Base-by-base conservation (phyloP, 208 protist genomes). In the Acanthamoeba royreba region DNA sequence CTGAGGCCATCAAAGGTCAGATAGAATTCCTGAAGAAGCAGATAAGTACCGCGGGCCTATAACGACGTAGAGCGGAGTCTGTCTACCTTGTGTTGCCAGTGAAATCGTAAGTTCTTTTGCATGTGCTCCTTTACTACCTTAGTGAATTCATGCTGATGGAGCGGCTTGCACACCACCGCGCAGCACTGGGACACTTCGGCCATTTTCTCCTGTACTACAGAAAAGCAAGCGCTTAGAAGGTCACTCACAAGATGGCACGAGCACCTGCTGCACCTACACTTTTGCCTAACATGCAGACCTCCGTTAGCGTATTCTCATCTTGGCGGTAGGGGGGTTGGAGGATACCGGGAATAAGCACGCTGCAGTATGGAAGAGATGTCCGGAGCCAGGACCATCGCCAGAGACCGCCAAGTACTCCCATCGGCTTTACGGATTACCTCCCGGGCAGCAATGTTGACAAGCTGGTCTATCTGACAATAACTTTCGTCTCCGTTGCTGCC, bases 161-260 rank as follows among this genome's bases (percentile, higher is more conserved):
- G 72, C 19, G 72, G 72, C 43, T 83, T 83, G 42, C 72, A 83
- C 35, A 83, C 72, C 43, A 83, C 72, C 35, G 35, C 72, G 72
- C 72, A 83, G n/a, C 52, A 53, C 4, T 52, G 35, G 7, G 72
- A 83, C n/a, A 83, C 72, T 1, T 43, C 19, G 7, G 52, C n/a
- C 72, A 83, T 83, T 43, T 83, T 83, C 8, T 47, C 72, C 43
- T 83, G 72, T 43, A 83, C 72, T 83, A 42, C n/a, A n/a, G n/a
- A n/a, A n/a, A n/a, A n/a, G n/a, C n/a, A n/a, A n/a, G n/a, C n/a
- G n/a, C n/a, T n/a, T 42, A 17, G 7, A 4, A 11, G 4, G 63
- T 4, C 63, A 15, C 63, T 5, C 8, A 40, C 15, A 58, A 22
- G 25, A 5, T 4, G 3, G 3, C 19, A 66, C 55, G 25, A 5